Evolutionary conservation across 257 asterid genomes (phyloP).

Genomic region (Agastache rugosa): DNA sequence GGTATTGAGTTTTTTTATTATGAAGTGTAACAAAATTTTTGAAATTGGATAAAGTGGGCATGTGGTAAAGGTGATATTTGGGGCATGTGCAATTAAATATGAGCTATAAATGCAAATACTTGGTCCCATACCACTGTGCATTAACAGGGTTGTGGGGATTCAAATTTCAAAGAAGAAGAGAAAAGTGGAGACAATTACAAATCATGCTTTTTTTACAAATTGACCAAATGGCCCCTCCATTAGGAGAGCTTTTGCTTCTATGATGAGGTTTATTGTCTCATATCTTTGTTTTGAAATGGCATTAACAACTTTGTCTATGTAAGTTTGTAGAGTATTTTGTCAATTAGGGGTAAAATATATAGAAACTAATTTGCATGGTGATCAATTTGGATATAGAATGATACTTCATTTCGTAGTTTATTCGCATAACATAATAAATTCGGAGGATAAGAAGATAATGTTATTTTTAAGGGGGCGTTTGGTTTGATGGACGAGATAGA

Average conservation of each 20-base stretch:
- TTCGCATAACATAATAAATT: not conserved
- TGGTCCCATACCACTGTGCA: not conserved
- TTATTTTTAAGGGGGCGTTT: too few relatives aligned
- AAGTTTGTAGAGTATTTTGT: not conserved
- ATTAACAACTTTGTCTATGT: not conserved
- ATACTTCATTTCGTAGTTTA: too few relatives aligned
- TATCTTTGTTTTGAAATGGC: slow-evolving; percentile 4
- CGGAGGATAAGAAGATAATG: not conserved
- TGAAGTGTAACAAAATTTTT: not conserved
- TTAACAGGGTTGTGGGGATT: slow-evolving; percentile 6
- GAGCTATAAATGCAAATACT: slow-evolving; percentile 24
- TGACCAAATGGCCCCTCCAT: slow-evolving; percentile 33
- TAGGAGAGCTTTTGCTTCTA: not conserved
- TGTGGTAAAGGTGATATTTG: slow-evolving; percentile 24
- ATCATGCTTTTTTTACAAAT: slow-evolving; percentile 23
- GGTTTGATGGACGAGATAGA: too few relatives aligned
- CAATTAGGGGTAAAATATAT: not conserved
- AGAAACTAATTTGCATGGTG: not conserved
- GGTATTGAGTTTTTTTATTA: too few relatives aligned
- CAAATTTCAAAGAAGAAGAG: not conserved
- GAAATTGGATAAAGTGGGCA: slow-evolving; percentile 1
- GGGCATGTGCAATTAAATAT: slow-evolving; percentile 34
- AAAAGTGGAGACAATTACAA: slow-evolving; percentile 38
- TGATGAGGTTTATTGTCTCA: not conserved
- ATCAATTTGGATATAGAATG: too few relatives aligned